A percentile compares a stretch with the other conserved stretches of the same genome.
Conservation (phyloP, 768 basidiomycete species). For the Lanmaoa pseudosensibilis region DNA sequence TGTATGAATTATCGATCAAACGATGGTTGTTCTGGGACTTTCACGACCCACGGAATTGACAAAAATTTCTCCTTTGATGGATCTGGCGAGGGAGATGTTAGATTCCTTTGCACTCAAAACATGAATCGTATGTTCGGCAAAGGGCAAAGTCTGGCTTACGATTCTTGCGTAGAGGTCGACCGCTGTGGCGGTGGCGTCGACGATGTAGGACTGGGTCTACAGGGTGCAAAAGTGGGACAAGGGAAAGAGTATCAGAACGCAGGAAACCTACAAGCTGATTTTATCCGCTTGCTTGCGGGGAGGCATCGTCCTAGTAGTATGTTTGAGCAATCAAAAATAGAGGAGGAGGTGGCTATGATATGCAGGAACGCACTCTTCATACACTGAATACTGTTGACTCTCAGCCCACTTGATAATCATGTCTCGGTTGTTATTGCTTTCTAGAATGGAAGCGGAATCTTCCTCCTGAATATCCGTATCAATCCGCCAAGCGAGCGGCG, state of each 20-base stretch:
- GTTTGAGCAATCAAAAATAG: neutral
- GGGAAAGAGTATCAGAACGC: too few relatives aligned
- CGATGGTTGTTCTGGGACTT: neutral
- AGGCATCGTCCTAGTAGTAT: neutral
- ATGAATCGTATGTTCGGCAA: neutral
- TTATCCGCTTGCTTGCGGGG: neutral
- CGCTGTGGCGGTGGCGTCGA: neutral
- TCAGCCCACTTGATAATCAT: constrained; percentile 2
- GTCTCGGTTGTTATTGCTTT: neutral
- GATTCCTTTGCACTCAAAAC: neutral
- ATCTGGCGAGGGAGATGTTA: neutral
- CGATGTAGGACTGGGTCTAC: neutral
- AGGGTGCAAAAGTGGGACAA: neutral
- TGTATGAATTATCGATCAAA: neutral
- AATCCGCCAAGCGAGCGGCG: constrained; percentile 8
- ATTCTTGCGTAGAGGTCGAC: neutral
- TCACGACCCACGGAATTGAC: neutral
- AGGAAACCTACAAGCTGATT: neutral
- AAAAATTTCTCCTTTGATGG: neutral
- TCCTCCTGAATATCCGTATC: neutral
- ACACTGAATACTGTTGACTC: neutral
- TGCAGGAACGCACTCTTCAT: neutral
- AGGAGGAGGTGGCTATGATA: neutral
- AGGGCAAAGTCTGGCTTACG: neutral
- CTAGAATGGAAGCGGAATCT: neutral